Base-by-base conservation (phyloP, 306 rosid genomes). In the Amphicarpaea edgeworthii region DNA sequence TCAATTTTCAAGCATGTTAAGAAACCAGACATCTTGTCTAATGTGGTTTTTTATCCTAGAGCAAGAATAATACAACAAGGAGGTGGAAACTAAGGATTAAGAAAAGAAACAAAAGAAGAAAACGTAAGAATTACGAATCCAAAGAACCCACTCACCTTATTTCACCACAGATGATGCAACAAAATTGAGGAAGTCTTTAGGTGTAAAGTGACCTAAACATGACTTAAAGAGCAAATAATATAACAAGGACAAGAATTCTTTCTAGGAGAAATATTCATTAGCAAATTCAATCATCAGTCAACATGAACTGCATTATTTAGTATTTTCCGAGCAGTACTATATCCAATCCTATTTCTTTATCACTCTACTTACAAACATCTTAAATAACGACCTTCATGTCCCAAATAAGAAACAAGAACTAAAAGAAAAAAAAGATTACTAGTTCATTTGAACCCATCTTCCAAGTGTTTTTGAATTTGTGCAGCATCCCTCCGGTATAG, bases 401-500 rank as follows among this genome's bases (percentile, higher is more conserved):
- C 51, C 45, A 20, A 24, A 70, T 3, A 53, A 50, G 6, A 70
- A 71, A 40, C 10, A 58, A 47, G 20, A 19, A 61, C 5, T 16
- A 4, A 0, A 1, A 3, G 7, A 3, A 40, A 9, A 10, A 8
- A 40, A 34, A 34, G 1, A 34, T n/a, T 32, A 34, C 43, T 62
- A 14, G 4, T 58, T 17, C 41, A 59, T 51, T 24, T 54, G 5
- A 55, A 40, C 14, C 23, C 17, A 12, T 57, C 64, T 0, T 72
- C 45, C 7, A 81, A 65, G 81, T 74, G 70, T 7, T 72, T 84
- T 26, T 79, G 81, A 71, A 82, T 77, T 62, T 87, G 80, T 2
- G 69, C 15, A 24, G 19, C 77, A 5, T 81, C 81, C 30, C 98
- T 85, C 74, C 23, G 73, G 0, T 53, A 24, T 24, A 92, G 82